Evolutionary conservation across 129 eudicot species (phyloP).

Genomic region (Helianthus annuus): HanXRQr2.0-SUNRISE NC_035434.2:36433065-36433564

Average conservation of each 20-base stretch:
- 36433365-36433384: slow-evolving; percentile 4
- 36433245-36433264: slow-evolving; percentile 21
- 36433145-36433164: background rate
- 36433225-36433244: too few relatives aligned
- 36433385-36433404: slow-evolving; percentile 8
- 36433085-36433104: too few relatives aligned
- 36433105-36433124: too few relatives aligned
- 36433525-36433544: slow-evolving; percentile 27
- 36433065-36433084: too few relatives aligned
- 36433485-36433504: slow-evolving; percentile 52
- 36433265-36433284: slow-evolving; percentile 10
- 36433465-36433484: slow-evolving; percentile 58
- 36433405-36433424: slow-evolving; percentile 10
- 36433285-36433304: background rate
- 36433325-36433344: slow-evolving; percentile 23
- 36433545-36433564: slow-evolving; percentile 42
- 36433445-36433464: slow-evolving; percentile 59
- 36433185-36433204: background rate
- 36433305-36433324: slow-evolving; percentile 22
- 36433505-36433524: slow-evolving; percentile 15
- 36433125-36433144: too few relatives aligned
- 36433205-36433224: background rate
- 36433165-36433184: too few relatives aligned
- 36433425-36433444: slow-evolving; percentile 22
- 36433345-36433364: slow-evolving; percentile 27